Conservation (phyloP, 257 asterid species). For the Nicotiana paniculata region DNA sequence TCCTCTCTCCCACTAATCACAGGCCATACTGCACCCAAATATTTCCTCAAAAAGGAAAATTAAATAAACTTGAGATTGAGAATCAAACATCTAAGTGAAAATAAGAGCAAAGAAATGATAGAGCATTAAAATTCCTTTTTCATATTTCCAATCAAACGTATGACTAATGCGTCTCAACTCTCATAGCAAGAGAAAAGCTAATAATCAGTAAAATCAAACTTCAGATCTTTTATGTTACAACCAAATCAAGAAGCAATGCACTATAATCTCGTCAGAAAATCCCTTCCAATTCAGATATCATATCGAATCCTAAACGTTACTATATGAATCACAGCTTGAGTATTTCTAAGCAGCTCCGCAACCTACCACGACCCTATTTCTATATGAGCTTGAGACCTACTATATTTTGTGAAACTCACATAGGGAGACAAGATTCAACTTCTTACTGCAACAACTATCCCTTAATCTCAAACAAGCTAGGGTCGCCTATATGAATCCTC, state of each 20-base stretch:
- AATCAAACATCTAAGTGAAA: background rate
- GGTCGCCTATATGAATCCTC: background rate
- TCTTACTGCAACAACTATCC: background rate
- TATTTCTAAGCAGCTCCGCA: background rate
- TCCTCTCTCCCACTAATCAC: background rate
- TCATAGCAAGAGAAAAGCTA: background rate
- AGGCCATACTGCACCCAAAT: background rate
- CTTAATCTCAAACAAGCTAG: background rate
- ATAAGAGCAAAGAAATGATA: background rate
- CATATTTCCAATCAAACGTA: background rate
- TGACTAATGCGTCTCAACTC: background rate
- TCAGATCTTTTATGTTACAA: background rate
- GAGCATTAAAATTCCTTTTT: background rate
- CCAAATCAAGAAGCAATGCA: background rate
- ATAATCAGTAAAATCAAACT: background rate
- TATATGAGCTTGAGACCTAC: background rate
- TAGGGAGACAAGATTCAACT: background rate
- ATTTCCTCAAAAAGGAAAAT: background rate
- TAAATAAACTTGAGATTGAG: background rate
- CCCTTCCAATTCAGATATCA: background rate
- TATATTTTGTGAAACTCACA: background rate
- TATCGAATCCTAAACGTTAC: background rate
- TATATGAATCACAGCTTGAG: background rate
- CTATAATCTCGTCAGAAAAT: background rate
- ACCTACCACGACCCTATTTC: background rate